A percentile compares a stretch with the other conserved stretches of the same genome.
Conservation (phyloP, 768 basidiomycete species). For the Leccinum imitatum region DNA sequence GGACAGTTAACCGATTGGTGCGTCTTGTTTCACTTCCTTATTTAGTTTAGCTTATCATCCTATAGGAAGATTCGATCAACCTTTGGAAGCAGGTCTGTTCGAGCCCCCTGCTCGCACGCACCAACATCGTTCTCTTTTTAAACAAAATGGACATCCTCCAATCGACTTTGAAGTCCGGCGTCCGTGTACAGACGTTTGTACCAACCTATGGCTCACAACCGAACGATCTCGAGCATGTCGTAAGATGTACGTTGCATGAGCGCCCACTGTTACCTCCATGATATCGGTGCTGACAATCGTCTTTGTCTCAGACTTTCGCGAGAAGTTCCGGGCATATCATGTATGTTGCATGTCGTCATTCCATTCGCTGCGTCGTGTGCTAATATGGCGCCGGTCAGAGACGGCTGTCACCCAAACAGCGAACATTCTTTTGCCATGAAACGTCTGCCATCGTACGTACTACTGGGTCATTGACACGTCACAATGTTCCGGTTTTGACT, state of each 20-base stretch:
- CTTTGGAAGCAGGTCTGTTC: slow-evolving; percentile 72
- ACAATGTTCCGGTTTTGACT: not conserved
- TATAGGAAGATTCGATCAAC: slow-evolving; percentile 68
- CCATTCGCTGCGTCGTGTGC: not conserved
- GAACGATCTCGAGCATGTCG: slow-evolving; percentile 59
- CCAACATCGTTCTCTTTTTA: slow-evolving; percentile 71
- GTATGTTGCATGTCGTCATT: slow-evolving; percentile 36
- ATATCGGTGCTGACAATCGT: not conserved
- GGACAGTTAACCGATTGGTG: slow-evolving; percentile 62
- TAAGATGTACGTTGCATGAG: slow-evolving; percentile 49
- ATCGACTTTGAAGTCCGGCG: slow-evolving; percentile 54
- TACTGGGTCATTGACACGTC: not conserved
- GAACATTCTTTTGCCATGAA: slow-evolving; percentile 67
- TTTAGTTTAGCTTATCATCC: not conserved
- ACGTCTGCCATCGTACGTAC: slow-evolving; percentile 66
- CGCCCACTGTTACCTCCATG: not conserved
- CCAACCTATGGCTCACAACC: slow-evolving; percentile 58
- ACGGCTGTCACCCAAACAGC: slow-evolving; percentile 52
- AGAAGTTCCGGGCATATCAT: slow-evolving; percentile 65
- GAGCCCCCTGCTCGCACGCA: slow-evolving; percentile 56
- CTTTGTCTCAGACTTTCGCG: slow-evolving; percentile 53
- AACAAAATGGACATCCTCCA: slow-evolving; percentile 73
- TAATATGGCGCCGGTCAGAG: slow-evolving; percentile 37
- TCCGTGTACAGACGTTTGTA: slow-evolving; percentile 57
- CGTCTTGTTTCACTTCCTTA: not conserved